Base-by-base conservation (phyloP, 768 basidiomycete genomes). In the Phaffia tasmanica region DNA sequence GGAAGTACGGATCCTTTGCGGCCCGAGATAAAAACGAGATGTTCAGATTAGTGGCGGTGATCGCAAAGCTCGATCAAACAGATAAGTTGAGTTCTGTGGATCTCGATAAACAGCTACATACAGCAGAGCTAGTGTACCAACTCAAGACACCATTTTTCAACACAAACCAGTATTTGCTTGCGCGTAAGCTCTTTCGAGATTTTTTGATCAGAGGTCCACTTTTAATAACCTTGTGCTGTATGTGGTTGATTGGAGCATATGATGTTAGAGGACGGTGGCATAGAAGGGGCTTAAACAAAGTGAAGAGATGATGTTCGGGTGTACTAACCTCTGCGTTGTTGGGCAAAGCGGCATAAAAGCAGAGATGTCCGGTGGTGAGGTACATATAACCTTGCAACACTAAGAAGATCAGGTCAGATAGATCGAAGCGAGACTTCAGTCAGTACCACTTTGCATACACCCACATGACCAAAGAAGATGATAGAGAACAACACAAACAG, bases 321-420 rank as follows among this genome's bases (percentile, higher is more conserved):
- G 56, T 14, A 50, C 79, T 56, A 68, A 92, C 92, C 82, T 93
- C 91, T 79, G 85, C 81, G 32, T 64, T 64, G 35, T 85, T 81
- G 21, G 90, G 90, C 85, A 94, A 87, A 75, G 90, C 90, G 2
- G 90, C 90, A 76, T 93, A 99, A 80, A 99, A 99, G 78, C 94
- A 97, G 23, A 98, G 76, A 75, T 94, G 88, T 15, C 86, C 84
- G 72, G 88, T 88, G 1, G 94, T 98, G 58, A 98, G 80, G 75
- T 94, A 99, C 83, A 99, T 89, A 74, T 94, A 98, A 1, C 94
- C 94, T 77, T 99, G 94, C 42, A 99, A 81, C 70, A 98, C 90
- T 88, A 75, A 46, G 21, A 57, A 69, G 50, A 14, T n/a, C 42
- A 63, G 65, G 49, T 65, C 16, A 27, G 15, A 27, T 32, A 47